These are phyloP conservation scores for Rhododendron ferrugineum DNA, from an alignment of 148 eudicot species.

Conservation along the genomic window DNA sequence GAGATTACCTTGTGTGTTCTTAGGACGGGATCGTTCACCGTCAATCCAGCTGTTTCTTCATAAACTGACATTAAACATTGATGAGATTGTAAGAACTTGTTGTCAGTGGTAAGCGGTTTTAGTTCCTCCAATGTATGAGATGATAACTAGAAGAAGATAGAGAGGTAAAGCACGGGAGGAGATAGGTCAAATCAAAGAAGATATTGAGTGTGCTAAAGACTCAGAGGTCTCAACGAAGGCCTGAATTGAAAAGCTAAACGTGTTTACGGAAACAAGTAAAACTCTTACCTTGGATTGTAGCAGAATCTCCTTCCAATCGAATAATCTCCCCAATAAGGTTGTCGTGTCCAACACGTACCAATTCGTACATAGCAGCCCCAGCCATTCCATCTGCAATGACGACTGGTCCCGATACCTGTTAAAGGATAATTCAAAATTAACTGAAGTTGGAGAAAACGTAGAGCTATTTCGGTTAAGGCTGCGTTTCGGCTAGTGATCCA, in stretches of 20 bases:
- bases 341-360: slow-evolving; percentile 97
- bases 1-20: slow-evolving; percentile 84
- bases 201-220: not conserved
- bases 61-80: slow-evolving; percentile 49
- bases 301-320: slow-evolving; percentile 97
- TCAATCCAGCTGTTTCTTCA: slow-evolving; percentile 97
- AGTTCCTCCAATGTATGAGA: not conserved
- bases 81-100: not conserved
- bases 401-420: slow-evolving; percentile 96
- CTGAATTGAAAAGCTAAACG: not conserved
- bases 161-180: not conserved
- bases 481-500: not conserved
- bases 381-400: slow-evolving; percentile 99
- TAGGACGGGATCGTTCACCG: slow-evolving; percentile 94
- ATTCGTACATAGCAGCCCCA: slow-evolving; percentile 99
- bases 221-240: not conserved
- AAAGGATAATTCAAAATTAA: not conserved
- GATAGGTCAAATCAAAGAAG: not conserved
- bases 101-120: not conserved
- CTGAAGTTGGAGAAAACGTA: not conserved
- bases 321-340: slow-evolving; percentile 98
- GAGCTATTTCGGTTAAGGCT: slow-evolving; percentile 1
- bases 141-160: not conserved
- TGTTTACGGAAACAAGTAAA: not conserved
- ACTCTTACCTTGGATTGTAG: slow-evolving; percentile 86